Evolutionary conservation across 2,329 filamentous ascomycete genomes (phyloP).

Genomic region (Pleomassaria siparia): DNA sequence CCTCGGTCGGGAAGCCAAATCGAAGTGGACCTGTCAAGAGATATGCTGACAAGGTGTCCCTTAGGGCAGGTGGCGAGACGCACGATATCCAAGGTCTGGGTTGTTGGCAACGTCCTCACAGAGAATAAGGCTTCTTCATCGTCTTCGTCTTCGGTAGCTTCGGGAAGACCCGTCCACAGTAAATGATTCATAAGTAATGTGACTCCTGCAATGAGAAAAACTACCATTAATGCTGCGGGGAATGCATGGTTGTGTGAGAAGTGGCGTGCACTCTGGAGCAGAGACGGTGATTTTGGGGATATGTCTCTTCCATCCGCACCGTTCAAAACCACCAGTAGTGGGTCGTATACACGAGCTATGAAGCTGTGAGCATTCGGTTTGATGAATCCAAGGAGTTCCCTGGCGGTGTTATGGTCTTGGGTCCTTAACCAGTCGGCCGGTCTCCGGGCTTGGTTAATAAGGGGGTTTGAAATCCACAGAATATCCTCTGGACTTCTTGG

Average conservation of each 20-base stretch:
- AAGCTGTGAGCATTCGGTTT: slow-evolving; percentile 73
- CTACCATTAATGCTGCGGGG: slow-evolving; percentile 63
- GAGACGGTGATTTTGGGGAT: slow-evolving; percentile 51
- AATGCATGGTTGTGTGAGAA: slow-evolving; percentile 67
- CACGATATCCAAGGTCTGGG: slow-evolving; percentile 70
- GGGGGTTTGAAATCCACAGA: slow-evolving; percentile 51
- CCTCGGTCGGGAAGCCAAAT: slow-evolving; percentile 55
- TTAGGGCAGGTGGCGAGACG: slow-evolving; percentile 63
- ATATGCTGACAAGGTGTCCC: slow-evolving; percentile 68
- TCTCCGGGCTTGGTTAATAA: slow-evolving; percentile 74
- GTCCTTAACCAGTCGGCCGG: slow-evolving; percentile 74
- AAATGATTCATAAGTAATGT: slow-evolving; percentile 74
- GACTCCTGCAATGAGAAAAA: slow-evolving; percentile 65
- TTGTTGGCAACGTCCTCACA: slow-evolving; percentile 61
- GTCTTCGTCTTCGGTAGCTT: slow-evolving; percentile 48
- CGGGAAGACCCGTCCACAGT: slow-evolving; percentile 63
- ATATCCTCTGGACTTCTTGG: slow-evolving; percentile 2
- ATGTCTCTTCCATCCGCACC: slow-evolving; percentile 65
- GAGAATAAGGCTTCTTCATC: slow-evolving; percentile 57
- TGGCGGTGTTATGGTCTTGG: slow-evolving; percentile 77
- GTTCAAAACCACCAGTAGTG: slow-evolving; percentile 70
- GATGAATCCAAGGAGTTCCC: slow-evolving; percentile 73
- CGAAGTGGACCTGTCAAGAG: slow-evolving; percentile 68
- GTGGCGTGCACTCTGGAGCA: slow-evolving; percentile 54
- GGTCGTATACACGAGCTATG: slow-evolving; percentile 72